Evolutionary conservation across 768 basidiomycete genomes (phyloP), one percentile per base, ranked within the genome.

Genomic region (Kwoniella mangroviensis): DNA sequence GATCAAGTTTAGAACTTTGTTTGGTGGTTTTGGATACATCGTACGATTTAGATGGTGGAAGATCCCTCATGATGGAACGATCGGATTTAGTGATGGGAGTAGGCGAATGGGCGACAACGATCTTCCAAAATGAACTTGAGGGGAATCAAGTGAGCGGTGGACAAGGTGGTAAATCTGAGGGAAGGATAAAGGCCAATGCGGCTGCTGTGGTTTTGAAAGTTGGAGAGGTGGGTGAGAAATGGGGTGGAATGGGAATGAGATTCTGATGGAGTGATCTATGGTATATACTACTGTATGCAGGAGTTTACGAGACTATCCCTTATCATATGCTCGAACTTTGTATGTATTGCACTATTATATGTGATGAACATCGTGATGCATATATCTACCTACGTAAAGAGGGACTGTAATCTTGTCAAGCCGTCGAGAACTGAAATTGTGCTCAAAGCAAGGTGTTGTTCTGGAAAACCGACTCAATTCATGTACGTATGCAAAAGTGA

Each of bases 201-300:
- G 93, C 92, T 0, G 92, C 92, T 0, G 90, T 94, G 1, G 80
- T 95, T 54, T 83, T 97, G 65, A 92, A 92, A 79, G 87, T 92
- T 5, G 91, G 93, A 62, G 89, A 90, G 71, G 83, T 92, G 19
- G 86, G 87, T 4, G 87, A 88, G 52, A 88, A 84, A 78, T 92
- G 91, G 90, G 86, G 88, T 57, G 87, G 88, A 0, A 89, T 92
- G 87, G 80, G 81, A 0, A 68, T 79, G 74, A 67, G 68, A 21
- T 68, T 69, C 19, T 69, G 22, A 45, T 45, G 13, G 3, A 15
- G 11, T 45, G 17, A 63, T 15, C 9, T 15, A 45, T 34, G 6
- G 34, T 34, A 34, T 7, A 34, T 34, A 1, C 6, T 34, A 34
- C 6, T 34, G 34, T 34, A 34, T 34, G 4, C 6, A 34, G 34